These are phyloP conservation scores for Xenoacremonium recifei DNA, from an alignment of 2,329 filamentous ascomycete species.

Conservation along the genomic window DNA sequence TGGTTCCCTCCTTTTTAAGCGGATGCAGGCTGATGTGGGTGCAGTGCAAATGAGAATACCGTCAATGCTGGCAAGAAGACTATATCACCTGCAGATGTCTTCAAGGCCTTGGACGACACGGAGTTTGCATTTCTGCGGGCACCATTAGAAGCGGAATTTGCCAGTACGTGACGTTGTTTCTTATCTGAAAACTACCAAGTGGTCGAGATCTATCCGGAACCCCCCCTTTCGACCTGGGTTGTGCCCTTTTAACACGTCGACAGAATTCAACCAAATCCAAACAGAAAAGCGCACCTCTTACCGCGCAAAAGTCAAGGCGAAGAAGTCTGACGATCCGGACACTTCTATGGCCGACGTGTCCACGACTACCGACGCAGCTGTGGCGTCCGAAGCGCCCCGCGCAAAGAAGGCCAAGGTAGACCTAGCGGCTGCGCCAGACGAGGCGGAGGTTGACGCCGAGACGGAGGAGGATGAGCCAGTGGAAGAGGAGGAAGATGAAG, in stretches of 20 bases:
- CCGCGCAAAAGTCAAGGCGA: constrained; percentile 66
- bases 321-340: constrained; percentile 46
- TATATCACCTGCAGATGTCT: constrained; percentile 72
- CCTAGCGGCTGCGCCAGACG: constrained; percentile 32
- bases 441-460: constrained; percentile 16
- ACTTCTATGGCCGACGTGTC: constrained; percentile 37
- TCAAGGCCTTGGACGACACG: constrained; percentile 72
- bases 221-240: neutral
- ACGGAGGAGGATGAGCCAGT: constrained; percentile 40
- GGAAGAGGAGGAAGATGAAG: constrained; percentile 42
- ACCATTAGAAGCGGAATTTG: constrained; percentile 72
- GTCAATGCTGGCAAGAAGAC: constrained; percentile 70
- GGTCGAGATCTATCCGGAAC: neutral
- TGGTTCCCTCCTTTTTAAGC: neutral
- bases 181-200: neutral
- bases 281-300: constrained; percentile 73
- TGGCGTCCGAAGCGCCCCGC: constrained; percentile 29
- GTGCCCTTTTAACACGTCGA: neutral
- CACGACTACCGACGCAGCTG: constrained; percentile 28
- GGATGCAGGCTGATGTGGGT: constrained; percentile 3
- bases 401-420: constrained; percentile 49
- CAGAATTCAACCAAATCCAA: constrained; percentile 72
- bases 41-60: constrained; percentile 72
- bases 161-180: constrained; percentile 67
- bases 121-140: constrained; percentile 72